phyloP scores from a whole-genome alignment of 1,139 yeast genomes.

The Blastobotrys apis region DNA sequence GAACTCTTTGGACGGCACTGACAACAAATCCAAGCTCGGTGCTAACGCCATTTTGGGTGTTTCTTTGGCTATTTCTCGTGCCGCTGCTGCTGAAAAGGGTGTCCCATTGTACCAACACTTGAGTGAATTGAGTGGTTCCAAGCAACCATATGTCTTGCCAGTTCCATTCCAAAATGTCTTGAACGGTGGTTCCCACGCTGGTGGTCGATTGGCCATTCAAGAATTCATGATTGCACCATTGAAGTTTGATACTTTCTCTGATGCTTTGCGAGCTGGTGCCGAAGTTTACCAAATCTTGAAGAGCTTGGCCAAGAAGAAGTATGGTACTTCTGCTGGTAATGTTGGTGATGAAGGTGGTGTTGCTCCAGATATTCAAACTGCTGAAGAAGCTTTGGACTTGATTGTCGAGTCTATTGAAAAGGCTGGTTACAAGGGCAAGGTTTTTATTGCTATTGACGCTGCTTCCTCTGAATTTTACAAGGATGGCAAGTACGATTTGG shows the following conservation, averaged over 20 bases:
- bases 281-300: constrained; percentile 96
- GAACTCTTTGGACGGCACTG: constrained; percentile 78
- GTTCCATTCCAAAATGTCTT: constrained; percentile 97
- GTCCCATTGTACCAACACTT: constrained; percentile 86
- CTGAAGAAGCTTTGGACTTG: constrained; percentile 93
- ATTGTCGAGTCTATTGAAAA: constrained; percentile 78
- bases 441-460: constrained; percentile 87
- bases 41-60: constrained; percentile 96
- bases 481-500: constrained; percentile 93
- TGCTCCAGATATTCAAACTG: constrained; percentile 90
- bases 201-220: constrained; percentile 97
- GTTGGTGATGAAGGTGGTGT: constrained; percentile 99
- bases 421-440: constrained; percentile 91
- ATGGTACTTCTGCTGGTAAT: constrained; percentile 97
- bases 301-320: constrained; percentile 81
- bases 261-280: constrained; percentile 91
- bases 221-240: constrained; percentile 98
- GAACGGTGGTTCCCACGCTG: constrained; percentile 99
- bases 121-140: constrained; percentile 62
- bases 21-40: constrained; percentile 91
- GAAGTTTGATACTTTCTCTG: constrained; percentile 80
- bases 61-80: constrained; percentile 87
- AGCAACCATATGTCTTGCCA: constrained; percentile 77
- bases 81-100: constrained; percentile 87
- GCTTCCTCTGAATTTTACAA: constrained; percentile 96